Evolutionary conservation across 2,329 filamentous ascomycete genomes (phyloP).

Genomic region (Hymenoscyphus repandus): DNA sequence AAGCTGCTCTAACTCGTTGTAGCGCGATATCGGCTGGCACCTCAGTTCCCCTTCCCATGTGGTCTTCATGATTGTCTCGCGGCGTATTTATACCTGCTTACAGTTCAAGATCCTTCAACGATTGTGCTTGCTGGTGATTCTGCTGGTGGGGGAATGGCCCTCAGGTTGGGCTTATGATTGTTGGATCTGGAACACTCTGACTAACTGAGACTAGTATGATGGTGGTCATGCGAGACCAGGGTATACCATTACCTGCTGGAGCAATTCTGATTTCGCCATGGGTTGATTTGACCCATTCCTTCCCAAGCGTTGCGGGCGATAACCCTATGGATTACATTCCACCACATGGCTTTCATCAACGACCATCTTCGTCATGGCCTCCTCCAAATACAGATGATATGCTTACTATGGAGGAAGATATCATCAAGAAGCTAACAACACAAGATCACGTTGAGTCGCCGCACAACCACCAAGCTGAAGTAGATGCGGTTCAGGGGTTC

Average conservation of each 20-base stretch:
- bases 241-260: conserved; percentile 79
- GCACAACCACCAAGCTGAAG: conserved; percentile 30
- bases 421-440: conserved; percentile 47
- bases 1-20: conserved; percentile 11
- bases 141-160: conserved; percentile 84
- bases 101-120: conserved; percentile 68
- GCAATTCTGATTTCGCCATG: conserved; percentile 90
- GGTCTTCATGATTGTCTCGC: conserved; percentile 86
- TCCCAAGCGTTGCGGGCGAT: conserved; percentile 76
- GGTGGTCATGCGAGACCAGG: conserved; percentile 75
- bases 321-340: conserved; percentile 84
- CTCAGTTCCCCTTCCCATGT: conserved; percentile 94
- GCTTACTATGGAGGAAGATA: conserved; percentile 39
- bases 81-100: conserved; percentile 77
- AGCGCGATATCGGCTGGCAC: conserved; percentile 77
- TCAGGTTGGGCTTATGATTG: conserved; percentile 42
- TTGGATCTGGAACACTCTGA: neutral
- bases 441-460: conserved; percentile 28
- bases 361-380: conserved; percentile 86
- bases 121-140: conserved; percentile 90
- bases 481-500: conserved; percentile 34
- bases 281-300: conserved; percentile 94
- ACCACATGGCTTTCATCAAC: conserved; percentile 80
- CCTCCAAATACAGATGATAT: conserved; percentile 79
- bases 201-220: conserved; percentile 48